phyloP scores from a whole-genome alignment of 1,284 basidiomycete genomes.

The Mixia osmundae region DNA sequence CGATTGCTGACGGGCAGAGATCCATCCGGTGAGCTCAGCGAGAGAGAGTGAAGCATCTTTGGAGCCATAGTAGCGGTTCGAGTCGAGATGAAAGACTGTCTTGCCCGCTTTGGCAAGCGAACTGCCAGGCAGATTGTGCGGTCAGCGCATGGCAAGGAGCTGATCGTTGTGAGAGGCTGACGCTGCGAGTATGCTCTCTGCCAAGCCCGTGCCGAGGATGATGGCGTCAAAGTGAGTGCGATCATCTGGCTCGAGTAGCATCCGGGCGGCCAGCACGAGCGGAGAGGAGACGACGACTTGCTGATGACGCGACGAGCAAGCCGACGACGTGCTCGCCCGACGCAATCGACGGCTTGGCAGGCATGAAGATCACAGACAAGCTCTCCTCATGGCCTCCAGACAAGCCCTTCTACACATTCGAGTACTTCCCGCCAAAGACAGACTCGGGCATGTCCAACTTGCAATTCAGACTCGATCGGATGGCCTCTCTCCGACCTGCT shows the following conservation, averaged over 20 bases:
- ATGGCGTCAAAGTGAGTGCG: conserved; percentile 63
- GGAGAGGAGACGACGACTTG: no score
- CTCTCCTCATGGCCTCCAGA: no score
- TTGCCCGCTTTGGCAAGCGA: conserved; percentile 68
- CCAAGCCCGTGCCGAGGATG: conserved; percentile 52
- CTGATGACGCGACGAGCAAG: no score
- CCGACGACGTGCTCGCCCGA: no score
- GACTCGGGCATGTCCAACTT: conserved; percentile 71
- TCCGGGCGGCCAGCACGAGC: no score
- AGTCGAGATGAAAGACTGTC: conserved; percentile 66
- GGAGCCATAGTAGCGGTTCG: conserved; percentile 62
- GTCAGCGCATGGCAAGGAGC: neutral
- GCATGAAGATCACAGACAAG: no score
- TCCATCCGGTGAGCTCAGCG: conserved; percentile 52
- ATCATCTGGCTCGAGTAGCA: no score
- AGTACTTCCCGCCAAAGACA: conserved; percentile 22
- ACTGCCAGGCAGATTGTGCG: conserved; percentile 7
- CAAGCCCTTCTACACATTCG: no score
- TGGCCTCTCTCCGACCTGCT: conserved; percentile 26
- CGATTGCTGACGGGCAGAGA: neutral
- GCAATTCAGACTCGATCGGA: conserved; percentile 88
- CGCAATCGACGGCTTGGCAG: no score
- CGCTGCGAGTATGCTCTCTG: conserved; percentile 57
- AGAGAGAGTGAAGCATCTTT: conserved; percentile 57
- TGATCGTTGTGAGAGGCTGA: conserved; percentile 19